These are phyloP conservation scores for Phytophthora ramorum DNA, from an alignment of 352 stramenopile genomes.

Conservation along the genomic window DNA sequence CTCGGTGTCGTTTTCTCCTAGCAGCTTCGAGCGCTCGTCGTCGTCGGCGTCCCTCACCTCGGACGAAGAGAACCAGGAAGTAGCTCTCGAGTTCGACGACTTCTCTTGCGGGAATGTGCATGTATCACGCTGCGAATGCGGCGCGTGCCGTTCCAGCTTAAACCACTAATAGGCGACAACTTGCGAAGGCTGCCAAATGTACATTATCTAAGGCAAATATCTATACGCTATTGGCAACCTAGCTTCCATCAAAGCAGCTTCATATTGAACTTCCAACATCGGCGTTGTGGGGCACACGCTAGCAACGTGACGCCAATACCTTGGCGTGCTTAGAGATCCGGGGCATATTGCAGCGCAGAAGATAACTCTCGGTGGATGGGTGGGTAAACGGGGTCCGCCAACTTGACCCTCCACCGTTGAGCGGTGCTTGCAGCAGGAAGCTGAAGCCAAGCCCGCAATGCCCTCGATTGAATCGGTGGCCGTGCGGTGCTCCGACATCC, in stretches of 20 bases:
- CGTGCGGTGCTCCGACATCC: not conserved
- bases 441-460: not conserved
- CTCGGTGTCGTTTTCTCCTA: conserved; percentile 24
- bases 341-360: conserved; percentile 6
- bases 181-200: conserved; percentile 17
- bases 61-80: conserved; percentile 33
- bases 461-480: not conserved
- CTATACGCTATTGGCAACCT: conserved; percentile 13
- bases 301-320: not conserved
- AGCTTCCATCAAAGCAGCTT: not conserved
- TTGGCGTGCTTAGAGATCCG: conserved; percentile 24
- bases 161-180: conserved; percentile 9
- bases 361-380: conserved; percentile 17
- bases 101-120: conserved; percentile 29
- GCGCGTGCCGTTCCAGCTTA: conserved; percentile 22
- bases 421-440: conserved; percentile 9
- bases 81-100: conserved; percentile 25
- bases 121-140: conserved; percentile 27
- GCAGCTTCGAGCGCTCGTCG: conserved; percentile 19
- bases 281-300: not conserved
- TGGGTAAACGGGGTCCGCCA: not conserved
- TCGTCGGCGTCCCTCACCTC: conserved; percentile 29
- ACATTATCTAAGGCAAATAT: conserved; percentile 20
- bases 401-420: conserved; percentile 6
- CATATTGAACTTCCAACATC: not conserved